Evolutionary conservation across 257 asterid genomes (phyloP), one percentile per base, ranked within the genome.

Genomic region (Gentiana macrophylla): DNA sequence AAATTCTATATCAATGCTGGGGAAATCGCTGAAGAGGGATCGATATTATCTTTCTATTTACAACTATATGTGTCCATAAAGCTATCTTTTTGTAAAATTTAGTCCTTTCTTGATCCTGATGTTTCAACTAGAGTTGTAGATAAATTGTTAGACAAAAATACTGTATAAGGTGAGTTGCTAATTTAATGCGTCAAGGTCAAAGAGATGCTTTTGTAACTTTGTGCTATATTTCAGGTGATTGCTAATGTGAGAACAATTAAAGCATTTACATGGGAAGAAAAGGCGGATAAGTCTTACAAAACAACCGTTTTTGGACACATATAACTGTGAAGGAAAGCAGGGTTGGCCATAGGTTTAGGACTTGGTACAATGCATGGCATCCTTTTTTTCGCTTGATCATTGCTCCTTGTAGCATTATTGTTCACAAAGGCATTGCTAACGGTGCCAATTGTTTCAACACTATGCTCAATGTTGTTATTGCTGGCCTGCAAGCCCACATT

Each of bases 401-500:
- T 92, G 79, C 94, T 88, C 5, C 91, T 92, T 12, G 93, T 6
- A 92, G 99, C 79, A 63, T 88, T 37, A 75, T 88, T n/a, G 99
- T 92, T 52, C 99, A 92, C 62, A 92, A 83, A 69, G 64, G 67
- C 12, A 88, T 92, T 13, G 97, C 95, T 38, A 79, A 85, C 71
- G 99, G 97, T 4, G 99, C 97, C 56, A 93, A 85, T 43, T 77
- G 97, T 45, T 92, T 92, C 74, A 85, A 97, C 66, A 92, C 99
- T n/a, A 88, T 92, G 95, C 88, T 88, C 88, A 92, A 88, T 63
- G 99, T 92, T 53, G 97, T 92, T 52, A 85, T 92, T 44, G 78
- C 99, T 61, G 99, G 99, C 80, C 73, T 92, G 95, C 86, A 73
- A 79, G 96, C 56, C 46, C 52, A 47, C 74, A 15, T 15, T 56